These are phyloP conservation scores for Suhomyces atakaporum DNA, from an alignment of 1,139 yeast species.

Conservation along the genomic window DNA sequence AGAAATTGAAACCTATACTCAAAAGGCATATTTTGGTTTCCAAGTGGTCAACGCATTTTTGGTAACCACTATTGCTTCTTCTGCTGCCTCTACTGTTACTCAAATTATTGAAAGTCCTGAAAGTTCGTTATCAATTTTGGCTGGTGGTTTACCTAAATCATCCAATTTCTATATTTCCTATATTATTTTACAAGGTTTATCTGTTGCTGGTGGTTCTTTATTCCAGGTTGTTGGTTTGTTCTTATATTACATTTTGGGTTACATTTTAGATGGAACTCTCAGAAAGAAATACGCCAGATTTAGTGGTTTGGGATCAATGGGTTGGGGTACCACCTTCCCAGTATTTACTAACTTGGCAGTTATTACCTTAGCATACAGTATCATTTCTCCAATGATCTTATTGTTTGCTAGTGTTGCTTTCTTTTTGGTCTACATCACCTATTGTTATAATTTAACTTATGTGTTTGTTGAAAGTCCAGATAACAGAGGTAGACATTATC, in stretches of 20 bases:
- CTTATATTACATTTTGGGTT: constrained; percentile 69
- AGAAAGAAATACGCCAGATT: constrained; percentile 83
- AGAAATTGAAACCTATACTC: constrained; percentile 70
- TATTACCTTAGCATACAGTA: constrained; percentile 74
- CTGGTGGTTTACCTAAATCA: constrained; percentile 79
- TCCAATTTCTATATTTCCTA: constrained; percentile 82
- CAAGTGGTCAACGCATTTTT: constrained; percentile 71
- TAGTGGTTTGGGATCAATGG: constrained; percentile 58
- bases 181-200: constrained; percentile 77
- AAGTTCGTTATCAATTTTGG: constrained; percentile 66
- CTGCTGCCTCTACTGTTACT: constrained; percentile 74
- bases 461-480: constrained; percentile 64
- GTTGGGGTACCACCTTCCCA: constrained; percentile 93
- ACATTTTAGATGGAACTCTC: constrained; percentile 74
- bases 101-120: constrained; percentile 65
- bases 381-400: constrained; percentile 75
- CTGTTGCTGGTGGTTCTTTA: constrained; percentile 77
- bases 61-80: constrained; percentile 68
- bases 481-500: constrained; percentile 82
- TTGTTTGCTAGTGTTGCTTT: constrained; percentile 72
- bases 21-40: constrained; percentile 71
- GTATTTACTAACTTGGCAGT: constrained; percentile 80
- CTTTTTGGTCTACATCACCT: constrained; percentile 73
- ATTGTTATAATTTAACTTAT: constrained; percentile 76
- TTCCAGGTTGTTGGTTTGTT: constrained; percentile 76